Conservation (phyloP, 176 grass and related monocot species). For the Alopecurus myosuroides region DNA sequence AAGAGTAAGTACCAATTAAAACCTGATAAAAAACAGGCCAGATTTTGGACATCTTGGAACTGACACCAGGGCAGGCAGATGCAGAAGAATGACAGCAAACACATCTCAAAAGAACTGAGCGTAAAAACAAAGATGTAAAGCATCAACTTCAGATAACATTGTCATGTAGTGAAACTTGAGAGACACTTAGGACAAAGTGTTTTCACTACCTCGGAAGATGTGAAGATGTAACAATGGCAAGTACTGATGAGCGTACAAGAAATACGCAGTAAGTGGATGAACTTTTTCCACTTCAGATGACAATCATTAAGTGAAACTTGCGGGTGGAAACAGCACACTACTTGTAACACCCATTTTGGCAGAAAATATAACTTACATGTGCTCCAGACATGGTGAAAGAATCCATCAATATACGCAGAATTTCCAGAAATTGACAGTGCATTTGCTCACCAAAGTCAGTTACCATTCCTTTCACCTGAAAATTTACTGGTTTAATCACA, state of each 20-base stretch:
- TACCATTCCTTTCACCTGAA: constrained; percentile 96
- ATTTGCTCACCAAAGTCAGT: constrained; percentile 94
- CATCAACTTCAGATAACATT: neutral
- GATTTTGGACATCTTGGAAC: constrained; percentile 3
- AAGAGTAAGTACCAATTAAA: constrained; percentile 26
- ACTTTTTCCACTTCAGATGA: neutral
- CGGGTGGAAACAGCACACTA: neutral
- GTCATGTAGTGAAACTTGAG: neutral
- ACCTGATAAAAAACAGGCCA: constrained; percentile 10
- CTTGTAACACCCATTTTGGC: neutral
- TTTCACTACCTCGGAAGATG: neutral
- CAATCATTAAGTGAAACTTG: constrained; percentile 14
- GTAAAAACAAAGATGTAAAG: neutral
- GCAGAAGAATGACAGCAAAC: neutral
- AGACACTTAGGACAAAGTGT: neutral
- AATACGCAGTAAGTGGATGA: neutral
- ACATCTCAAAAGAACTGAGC: neutral
- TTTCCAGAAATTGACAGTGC: constrained; percentile 98
- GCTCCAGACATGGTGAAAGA: constrained; percentile 75
- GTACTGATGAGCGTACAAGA: neutral
- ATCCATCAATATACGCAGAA: constrained; percentile 97
- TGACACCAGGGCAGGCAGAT: neutral
- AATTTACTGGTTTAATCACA: constrained; percentile 17
- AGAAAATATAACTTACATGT: constrained; percentile 43
- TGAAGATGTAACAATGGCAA: neutral